Evolutionary conservation across 768 basidiomycete genomes (phyloP), one percentile per base, ranked within the genome.

Genomic region (Asterophora parasitica): DNA sequence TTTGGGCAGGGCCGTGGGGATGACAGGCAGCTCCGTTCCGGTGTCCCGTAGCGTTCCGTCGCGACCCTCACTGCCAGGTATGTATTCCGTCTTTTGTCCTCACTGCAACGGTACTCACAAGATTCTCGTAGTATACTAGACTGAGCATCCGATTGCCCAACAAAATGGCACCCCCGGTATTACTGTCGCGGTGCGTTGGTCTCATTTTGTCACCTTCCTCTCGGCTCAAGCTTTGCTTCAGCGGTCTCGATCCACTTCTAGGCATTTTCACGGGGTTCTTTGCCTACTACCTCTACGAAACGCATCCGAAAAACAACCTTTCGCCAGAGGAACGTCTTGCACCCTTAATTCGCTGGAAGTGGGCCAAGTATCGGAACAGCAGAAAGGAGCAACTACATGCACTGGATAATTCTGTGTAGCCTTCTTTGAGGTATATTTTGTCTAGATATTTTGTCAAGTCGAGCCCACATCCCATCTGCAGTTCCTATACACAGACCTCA

Each of bases 231-330:
- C 35, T 35, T 10, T 42, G 35, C 33, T 33, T 32, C 51, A 92
- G 88, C 20, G 61, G 75, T 1, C 56, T 89, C 4, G 90, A 92
- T 64, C 81, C 85, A 4, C 47, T 88, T 12, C 65, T 92, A 33
- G 90, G 88, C 6, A 65, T 90, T 44, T 83, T 89, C 59, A 90
- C 88, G 1, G 90, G 90, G 10, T 62, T 79, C 33, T 65, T 90
- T 35, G 90, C 90, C 4, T 92, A 82, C 62, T 82, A 88, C 61
- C 77, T 92, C 31, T 78, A 86, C 62, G 89, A 92, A 61, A 83
- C 72, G 23, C 80, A 92, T 63, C 90, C 89, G 4, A 80, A 89
- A 32, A 86, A 82, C 4, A 81, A 76, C 7, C 71, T 81, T 12
- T 68, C 76, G 0, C 66, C 72, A 19, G 78, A 82, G 5, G 70